Percentiles rank a stretch among this genome's conserved stretches.
Evolutionary conservation across 768 basidiomycete species (phyloP).

Genomic region (Amylocystis lapponica): DNA sequence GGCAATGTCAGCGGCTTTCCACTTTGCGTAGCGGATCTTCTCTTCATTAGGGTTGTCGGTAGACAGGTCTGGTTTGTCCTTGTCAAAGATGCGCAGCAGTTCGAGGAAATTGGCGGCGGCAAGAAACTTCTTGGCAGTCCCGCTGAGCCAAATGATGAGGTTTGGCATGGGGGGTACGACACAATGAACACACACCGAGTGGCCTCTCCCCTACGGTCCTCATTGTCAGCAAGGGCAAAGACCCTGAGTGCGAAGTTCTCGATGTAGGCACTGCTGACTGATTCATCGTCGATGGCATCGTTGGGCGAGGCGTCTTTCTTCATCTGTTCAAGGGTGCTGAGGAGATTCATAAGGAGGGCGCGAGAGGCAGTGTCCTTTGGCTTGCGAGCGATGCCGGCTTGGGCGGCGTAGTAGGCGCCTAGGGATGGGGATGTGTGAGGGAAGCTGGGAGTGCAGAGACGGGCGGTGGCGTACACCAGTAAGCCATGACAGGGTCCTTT

Average conservation of each 20-base stretch:
- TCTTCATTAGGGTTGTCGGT: slow-evolving; percentile 51
- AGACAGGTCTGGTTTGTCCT: slow-evolving; percentile 34
- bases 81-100: slow-evolving; percentile 65
- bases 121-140: slow-evolving; percentile 91
- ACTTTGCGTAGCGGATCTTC: slow-evolving; percentile 91
- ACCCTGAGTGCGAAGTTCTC: slow-evolving; percentile 93
- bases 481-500: slow-evolving; percentile 83
- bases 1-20: slow-evolving; percentile 95
- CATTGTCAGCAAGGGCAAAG: slow-evolving; percentile 86
- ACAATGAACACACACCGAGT: slow-evolving; percentile 70
- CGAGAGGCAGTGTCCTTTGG: slow-evolving; percentile 60
- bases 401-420: slow-evolving; percentile 92
- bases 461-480: slow-evolving; percentile 86
- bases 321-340: slow-evolving; percentile 74
- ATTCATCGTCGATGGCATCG: slow-evolving; percentile 80
- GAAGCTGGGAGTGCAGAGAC: slow-evolving; percentile 1
- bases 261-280: slow-evolving; percentile 80
- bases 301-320: slow-evolving; percentile 68
- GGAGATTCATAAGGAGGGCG: slow-evolving; percentile 64
- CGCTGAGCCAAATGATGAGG: slow-evolving; percentile 34
- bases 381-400: slow-evolving; percentile 75
- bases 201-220: slow-evolving; percentile 74
- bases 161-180: background rate
- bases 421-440: slow-evolving; percentile 8
- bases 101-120: slow-evolving; percentile 95